phyloP scores from a whole-genome alignment of 2,329 filamentous ascomycete species.

The Fusarium mangiferae region DNA sequence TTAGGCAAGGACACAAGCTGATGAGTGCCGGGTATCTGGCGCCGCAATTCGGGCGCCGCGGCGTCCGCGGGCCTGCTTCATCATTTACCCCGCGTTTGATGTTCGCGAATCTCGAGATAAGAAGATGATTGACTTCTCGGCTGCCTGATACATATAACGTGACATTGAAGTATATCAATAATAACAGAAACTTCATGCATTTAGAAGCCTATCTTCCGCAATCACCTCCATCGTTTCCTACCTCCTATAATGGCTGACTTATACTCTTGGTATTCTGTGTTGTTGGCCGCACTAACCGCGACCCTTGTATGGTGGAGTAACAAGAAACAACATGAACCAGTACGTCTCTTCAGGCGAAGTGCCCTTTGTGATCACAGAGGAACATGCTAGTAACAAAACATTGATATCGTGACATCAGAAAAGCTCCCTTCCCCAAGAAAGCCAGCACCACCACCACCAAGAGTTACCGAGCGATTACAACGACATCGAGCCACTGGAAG shows the following conservation, averaged over 20 bases:
- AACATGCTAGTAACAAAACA: neutral
- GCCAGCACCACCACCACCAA: neutral
- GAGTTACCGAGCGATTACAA: neutral
- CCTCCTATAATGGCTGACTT: neutral
- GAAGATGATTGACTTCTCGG: neutral
- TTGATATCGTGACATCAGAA: neutral
- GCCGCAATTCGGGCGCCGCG: neutral
- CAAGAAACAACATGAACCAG: neutral
- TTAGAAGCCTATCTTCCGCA: too few relatives aligned
- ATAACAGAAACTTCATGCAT: too few relatives aligned
- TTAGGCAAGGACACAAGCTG: neutral
- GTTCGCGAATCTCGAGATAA: fast-evolving
- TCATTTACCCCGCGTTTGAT: neutral
- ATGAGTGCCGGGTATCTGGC: neutral
- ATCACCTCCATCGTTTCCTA: too few relatives aligned
- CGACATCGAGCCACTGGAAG: neutral
- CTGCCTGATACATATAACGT: neutral
- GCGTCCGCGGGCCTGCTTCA: neutral
- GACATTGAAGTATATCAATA: neutral
- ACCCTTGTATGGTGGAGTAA: neutral
- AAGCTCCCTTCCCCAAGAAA: neutral
- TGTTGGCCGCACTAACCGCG: neutral
- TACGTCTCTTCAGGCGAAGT: neutral
- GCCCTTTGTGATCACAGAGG: neutral
- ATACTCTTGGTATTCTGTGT: neutral